Percentiles rank a stretch among this genome's conserved stretches.
Evolutionary conservation across 768 basidiomycete genomes (phyloP).

Genomic region (Macrolepiota albuminosa): DNA sequence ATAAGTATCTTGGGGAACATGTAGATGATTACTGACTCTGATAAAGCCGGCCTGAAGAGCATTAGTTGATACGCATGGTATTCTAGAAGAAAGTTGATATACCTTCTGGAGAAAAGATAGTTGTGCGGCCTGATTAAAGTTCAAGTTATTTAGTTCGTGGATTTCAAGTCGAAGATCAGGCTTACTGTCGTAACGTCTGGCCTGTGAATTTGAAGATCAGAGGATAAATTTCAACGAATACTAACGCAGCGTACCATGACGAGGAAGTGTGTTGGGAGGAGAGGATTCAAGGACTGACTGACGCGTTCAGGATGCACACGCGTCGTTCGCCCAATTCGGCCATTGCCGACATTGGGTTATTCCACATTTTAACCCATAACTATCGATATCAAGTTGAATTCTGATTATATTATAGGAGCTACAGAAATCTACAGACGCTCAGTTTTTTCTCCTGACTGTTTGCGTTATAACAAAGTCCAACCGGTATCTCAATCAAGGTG

Average conservation of each 20-base stretch:
- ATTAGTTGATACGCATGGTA: constrained; percentile 9
- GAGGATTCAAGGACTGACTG: constrained; percentile 19
- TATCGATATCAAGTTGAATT: no score
- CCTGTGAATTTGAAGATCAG: constrained; percentile 36
- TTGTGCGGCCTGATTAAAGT: constrained; percentile 72
- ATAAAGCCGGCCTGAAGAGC: constrained; percentile 82
- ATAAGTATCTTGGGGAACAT: constrained; percentile 20
- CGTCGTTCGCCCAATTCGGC: constrained; percentile 35
- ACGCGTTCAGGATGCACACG: constrained; percentile 43
- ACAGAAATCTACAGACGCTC: not conserved
- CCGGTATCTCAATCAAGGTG: not conserved
- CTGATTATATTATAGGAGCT: not conserved
- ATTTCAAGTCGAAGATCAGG: constrained; percentile 12
- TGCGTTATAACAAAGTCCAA: not conserved
- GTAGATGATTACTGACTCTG: constrained; percentile 63
- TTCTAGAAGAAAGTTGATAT: constrained; percentile 17
- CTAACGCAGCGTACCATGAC: constrained; percentile 43
- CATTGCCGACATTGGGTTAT: constrained; percentile 22
- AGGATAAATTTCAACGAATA: not conserved
- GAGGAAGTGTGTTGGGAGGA: constrained; percentile 20
- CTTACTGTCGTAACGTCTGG: constrained; percentile 94
- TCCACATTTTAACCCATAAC: not conserved
- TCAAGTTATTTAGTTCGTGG: constrained; percentile 14
- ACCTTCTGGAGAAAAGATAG: constrained; percentile 99
- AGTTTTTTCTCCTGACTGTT: not conserved